Percentiles rank a stretch among this genome's conserved stretches.
phyloP scores from a whole-genome alignment of 192 early-diverging fungal species.

The Coemansia sp. region DNA sequence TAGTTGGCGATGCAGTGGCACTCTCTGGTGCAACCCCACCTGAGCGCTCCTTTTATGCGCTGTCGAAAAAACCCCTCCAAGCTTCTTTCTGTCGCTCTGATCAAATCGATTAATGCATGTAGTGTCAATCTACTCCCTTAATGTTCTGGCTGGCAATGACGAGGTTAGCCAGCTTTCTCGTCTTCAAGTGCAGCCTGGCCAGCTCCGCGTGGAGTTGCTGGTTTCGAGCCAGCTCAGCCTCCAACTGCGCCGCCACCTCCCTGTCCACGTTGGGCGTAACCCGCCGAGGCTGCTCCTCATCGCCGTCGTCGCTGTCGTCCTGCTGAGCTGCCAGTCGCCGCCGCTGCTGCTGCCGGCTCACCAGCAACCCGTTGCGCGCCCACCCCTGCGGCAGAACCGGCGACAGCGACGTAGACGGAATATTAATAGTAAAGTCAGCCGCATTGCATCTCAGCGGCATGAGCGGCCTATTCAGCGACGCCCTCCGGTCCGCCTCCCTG shows the following conservation, averaged over 20 bases:
- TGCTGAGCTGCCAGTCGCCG: conserved; percentile 20
- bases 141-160: conserved; percentile 3
- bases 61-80: background rate
- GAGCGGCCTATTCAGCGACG: background rate
- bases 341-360: background rate
- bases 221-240: conserved; percentile 18
- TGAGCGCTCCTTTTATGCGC: background rate
- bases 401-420: conserved; percentile 46
- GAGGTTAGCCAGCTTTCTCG: conserved; percentile 15
- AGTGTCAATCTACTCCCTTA: background rate
- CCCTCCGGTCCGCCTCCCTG: background rate
- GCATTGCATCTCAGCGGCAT: conserved; percentile 1
- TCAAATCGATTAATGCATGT: background rate
- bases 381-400: conserved; percentile 27
- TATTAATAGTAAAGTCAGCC: conserved; percentile 42
- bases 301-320: conserved; percentile 6
- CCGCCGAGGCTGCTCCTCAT: background rate
- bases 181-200: conserved; percentile 9
- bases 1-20: too few species aligned
- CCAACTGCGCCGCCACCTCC: conserved; percentile 17
- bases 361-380: background rate
- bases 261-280: background rate
- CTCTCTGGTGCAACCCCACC: too few species aligned
- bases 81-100: background rate
- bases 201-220: conserved; percentile 25